Conservation (phyloP, 1,284 basidiomycete genomes). For the Polyporus tsugae region DNA sequence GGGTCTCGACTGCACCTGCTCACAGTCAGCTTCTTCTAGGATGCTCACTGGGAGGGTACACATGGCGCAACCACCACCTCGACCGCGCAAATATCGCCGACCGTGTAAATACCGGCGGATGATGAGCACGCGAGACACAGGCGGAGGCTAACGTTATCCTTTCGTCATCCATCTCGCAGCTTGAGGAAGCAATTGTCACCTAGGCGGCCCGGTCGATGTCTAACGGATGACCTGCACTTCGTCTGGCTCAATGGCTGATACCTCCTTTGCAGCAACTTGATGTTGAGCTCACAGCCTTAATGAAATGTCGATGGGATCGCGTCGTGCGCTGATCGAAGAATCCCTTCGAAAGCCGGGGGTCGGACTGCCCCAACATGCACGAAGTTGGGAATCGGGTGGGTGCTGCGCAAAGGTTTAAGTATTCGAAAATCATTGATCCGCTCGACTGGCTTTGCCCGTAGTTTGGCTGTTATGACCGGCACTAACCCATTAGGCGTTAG, state of each 20-base stretch:
- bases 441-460: neutral
- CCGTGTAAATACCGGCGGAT: neutral
- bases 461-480: neutral
- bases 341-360: neutral
- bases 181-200: too few species aligned
- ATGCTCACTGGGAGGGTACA: neutral
- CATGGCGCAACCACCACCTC: neutral
- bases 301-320: neutral
- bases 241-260: neutral
- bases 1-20: neutral
- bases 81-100: neutral
- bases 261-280: neutral
- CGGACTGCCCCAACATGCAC: neutral
- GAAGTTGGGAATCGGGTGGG: neutral
- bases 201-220: neutral
- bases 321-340: neutral
- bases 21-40: neutral
- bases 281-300: neutral
- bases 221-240: neutral
- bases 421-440: constrained; percentile 1
- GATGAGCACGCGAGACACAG: neutral
- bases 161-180: neutral
- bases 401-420: neutral
- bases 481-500: neutral
- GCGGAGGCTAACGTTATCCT: neutral